Base-by-base conservation (phyloP, 1,284 basidiomycete species). In the Xerocomus minutiporus region DNA sequence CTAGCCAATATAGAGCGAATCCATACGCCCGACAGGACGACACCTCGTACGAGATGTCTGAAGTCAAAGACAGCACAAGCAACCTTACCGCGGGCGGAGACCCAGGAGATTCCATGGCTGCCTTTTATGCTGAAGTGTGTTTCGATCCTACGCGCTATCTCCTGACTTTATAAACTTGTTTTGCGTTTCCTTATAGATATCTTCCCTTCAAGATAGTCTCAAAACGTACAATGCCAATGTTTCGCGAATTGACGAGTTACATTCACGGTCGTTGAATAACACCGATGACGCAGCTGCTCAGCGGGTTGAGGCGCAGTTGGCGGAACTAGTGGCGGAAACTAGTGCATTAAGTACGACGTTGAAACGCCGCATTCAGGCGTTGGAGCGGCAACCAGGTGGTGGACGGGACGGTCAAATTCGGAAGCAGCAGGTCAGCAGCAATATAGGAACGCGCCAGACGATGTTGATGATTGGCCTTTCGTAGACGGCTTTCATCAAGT, bases 351-450 rank as follows among this genome's bases (percentile, higher is more conserved):
- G 90, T 62, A 73, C 79, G 41, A 78, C 81, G 20, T 76, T 93
- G 61, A 93, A 93, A 72, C 80, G 81, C 51, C 78, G 89, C 50
- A 82, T 95, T 68, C 90, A 94, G 71, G 78, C 80, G 3, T 70
- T 94, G 59, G 90, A 92, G 70, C 77, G 79, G 53, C 83, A 85
- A 68, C 80, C 81, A 58, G 84, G 85, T 41, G 69, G 80, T 40
- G 86, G 88, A 44, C 82, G 87, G 48, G 88, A 93, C 62, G 89
- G 84, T 45, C 86, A 89, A 70, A 84, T 88, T 60, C 83, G 86
- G 64, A 91, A 88, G 71, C 84, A 87, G 66, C 90, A 96, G 80
- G 91, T 89, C 68, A 39, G 73, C 48, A 4, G 5, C 9, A 35
- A 5, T 3, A n/a, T 20, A 20, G 15, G 9, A 12, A 2, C 7